phyloP scores from a whole-genome alignment of 2,329 filamentous ascomycete genomes.

The Colletotrichum tropicicola region DNA sequence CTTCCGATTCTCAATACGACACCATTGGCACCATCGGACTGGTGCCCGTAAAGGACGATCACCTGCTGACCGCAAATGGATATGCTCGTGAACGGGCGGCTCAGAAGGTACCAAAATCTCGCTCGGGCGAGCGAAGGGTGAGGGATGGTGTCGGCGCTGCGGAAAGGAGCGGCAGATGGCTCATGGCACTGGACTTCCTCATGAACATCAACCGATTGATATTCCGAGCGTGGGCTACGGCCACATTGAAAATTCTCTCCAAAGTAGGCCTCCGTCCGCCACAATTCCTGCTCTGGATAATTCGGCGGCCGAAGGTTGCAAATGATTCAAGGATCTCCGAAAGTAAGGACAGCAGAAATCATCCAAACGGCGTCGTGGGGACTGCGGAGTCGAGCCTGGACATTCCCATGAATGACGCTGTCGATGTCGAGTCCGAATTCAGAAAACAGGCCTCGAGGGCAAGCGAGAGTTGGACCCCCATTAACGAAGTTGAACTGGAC shows the following conservation, averaged over 20 bases:
- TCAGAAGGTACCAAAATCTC: constrained; percentile 61
- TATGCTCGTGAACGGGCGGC: constrained; percentile 77
- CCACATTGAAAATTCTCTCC: constrained; percentile 62
- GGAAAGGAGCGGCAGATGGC: constrained; percentile 82
- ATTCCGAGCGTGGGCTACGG: constrained; percentile 64
- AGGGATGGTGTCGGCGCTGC: constrained; percentile 79
- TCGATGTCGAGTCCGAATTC: constrained; percentile 85
- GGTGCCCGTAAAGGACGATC: constrained; percentile 60
- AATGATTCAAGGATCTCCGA: constrained; percentile 25
- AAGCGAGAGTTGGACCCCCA: constrained; percentile 42
- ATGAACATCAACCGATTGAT: constrained; percentile 76
- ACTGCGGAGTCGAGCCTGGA: constrained; percentile 46
- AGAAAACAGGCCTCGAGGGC: constrained; percentile 64
- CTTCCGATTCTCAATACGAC: constrained; percentile 59
- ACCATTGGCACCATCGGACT: constrained; percentile 63
- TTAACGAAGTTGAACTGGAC: constrained; percentile 74
- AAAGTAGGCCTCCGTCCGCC: constrained; percentile 70
- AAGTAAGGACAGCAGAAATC: not conserved
- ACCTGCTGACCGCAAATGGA: constrained; percentile 58
- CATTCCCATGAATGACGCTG: constrained; percentile 67
- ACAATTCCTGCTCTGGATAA: constrained; percentile 67
- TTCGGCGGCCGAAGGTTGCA: constrained; percentile 47
- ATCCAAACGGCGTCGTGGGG: not conserved
- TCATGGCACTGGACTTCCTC: constrained; percentile 79
- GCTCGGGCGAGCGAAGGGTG: constrained; percentile 52